Evolutionary conservation across 2,329 filamentous ascomycete genomes (phyloP).

Genomic region (Plectosphaerella cucumerina): DNA sequence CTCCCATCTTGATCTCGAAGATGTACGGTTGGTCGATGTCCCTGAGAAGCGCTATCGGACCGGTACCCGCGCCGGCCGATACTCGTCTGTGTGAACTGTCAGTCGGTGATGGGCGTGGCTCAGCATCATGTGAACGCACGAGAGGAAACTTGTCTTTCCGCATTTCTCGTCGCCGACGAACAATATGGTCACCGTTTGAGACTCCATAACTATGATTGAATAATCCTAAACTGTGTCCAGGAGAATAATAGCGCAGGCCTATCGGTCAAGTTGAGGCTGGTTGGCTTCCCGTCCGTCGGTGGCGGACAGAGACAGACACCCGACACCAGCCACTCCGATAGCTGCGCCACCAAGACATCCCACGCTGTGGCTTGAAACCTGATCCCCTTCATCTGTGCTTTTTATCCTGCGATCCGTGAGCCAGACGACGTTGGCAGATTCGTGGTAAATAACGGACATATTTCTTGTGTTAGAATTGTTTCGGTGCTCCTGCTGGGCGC

Average conservation of each 20-base stretch:
- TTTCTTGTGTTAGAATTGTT: too few relatives aligned
- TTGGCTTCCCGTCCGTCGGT: not conserved
- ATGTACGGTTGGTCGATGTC: slow-evolving; percentile 59
- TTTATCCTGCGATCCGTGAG: too few relatives aligned
- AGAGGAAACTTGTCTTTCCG: slow-evolving; percentile 59
- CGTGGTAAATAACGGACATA: too few relatives aligned
- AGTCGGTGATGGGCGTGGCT: not conserved
- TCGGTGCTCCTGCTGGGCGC: too few relatives aligned
- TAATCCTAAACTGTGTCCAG: slow-evolving; percentile 2
- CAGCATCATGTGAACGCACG: slow-evolving; percentile 37
- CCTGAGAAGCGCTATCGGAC: slow-evolving; percentile 44
- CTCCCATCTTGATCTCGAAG: slow-evolving; percentile 45
- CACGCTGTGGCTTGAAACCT: too few relatives aligned
- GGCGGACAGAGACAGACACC: too few relatives aligned
- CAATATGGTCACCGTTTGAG: slow-evolving; percentile 46
- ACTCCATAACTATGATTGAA: slow-evolving; percentile 33
- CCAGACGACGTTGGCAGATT: too few relatives aligned
- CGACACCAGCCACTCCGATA: not conserved
- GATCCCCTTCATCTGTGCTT: too few relatives aligned
- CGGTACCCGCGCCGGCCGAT: slow-evolving; percentile 38
- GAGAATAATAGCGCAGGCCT: slow-evolving; percentile 11
- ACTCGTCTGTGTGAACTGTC: slow-evolving; percentile 38
- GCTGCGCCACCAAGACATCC: too few relatives aligned
- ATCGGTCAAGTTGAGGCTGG: not conserved
- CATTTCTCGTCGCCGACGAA: slow-evolving; percentile 56